A percentile compares a stretch with the other conserved stretches of the same genome.
These are phyloP conservation scores for Phytophthora hibernalis DNA, from an alignment of 352 stramenopile genomes.

Conservation along the genomic window DNA sequence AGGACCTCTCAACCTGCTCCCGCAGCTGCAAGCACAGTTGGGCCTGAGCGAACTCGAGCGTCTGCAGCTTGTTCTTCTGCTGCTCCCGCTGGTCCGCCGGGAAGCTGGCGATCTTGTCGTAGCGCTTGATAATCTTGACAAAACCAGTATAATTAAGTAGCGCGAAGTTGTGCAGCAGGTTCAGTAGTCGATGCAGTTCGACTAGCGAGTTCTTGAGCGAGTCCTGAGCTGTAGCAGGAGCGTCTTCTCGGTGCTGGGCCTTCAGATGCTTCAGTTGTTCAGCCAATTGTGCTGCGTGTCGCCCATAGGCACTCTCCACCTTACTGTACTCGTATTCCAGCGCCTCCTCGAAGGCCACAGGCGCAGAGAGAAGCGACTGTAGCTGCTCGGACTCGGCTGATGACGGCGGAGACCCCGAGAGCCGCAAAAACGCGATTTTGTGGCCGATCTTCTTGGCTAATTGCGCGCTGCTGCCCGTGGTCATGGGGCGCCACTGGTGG, in stretches of 20 bases:
- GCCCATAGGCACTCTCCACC: constrained; percentile 92
- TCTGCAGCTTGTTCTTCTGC: constrained; percentile 59
- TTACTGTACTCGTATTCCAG: constrained; percentile 87
- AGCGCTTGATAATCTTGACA: constrained; percentile 98
- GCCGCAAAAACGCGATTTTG: constrained; percentile 39
- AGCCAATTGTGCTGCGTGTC: constrained; percentile 83
- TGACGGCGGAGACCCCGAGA: constrained; percentile 21
- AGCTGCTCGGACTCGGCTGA: constrained; percentile 38
- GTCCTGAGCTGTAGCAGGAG: constrained; percentile 73
- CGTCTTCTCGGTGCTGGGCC: constrained; percentile 63
- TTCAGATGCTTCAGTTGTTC: constrained; percentile 89
- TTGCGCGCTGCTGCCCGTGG: constrained; percentile 27
- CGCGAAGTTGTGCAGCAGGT: constrained; percentile 96
- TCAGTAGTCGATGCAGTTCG: constrained; percentile 94
- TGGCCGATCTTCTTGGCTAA: constrained; percentile 24
- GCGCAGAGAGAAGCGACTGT: constrained; percentile 36
- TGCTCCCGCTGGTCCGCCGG: constrained; percentile 41
- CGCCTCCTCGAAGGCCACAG: constrained; percentile 82
- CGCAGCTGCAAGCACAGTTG: constrained; percentile 58
- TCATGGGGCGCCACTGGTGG: constrained; percentile 44
- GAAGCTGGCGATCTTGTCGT: constrained; percentile 78
- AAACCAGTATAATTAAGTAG: constrained; percentile 99
- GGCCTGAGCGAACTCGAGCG: constrained; percentile 68
- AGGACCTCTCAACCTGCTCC: constrained; percentile 66
- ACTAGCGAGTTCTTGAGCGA: constrained; percentile 94